Evolutionary conservation across 768 basidiomycete species (phyloP).

Genomic region (Hericium erinaceus): DNA sequence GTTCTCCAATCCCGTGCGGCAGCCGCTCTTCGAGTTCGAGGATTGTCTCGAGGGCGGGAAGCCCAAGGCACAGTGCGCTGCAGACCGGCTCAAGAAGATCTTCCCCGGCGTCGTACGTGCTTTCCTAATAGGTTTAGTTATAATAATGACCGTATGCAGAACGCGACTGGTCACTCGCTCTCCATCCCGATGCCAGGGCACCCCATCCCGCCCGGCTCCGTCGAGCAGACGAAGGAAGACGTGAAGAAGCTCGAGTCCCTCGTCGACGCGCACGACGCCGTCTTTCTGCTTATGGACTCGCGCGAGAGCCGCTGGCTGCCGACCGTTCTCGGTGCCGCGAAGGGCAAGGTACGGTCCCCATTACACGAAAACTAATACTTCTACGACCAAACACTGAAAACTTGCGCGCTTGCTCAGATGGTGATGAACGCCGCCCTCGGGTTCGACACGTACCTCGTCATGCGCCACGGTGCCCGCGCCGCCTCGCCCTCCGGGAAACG

Average conservation of each 20-base stretch:
- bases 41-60: conserved; percentile 91
- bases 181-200: conserved; percentile 98
- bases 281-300: conserved; percentile 97
- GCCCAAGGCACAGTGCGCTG: conserved; percentile 88
- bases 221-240: conserved; percentile 54
- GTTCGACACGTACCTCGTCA: conserved; percentile 93
- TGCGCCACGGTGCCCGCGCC: conserved; percentile 79
- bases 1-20: conserved; percentile 95
- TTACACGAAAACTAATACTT: background rate
- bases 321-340: conserved; percentile 75
- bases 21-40: conserved; percentile 92
- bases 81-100: conserved; percentile 74
- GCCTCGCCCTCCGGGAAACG: conserved; percentile 24
- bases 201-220: conserved; percentile 57
- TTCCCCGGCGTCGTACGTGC: conserved; percentile 83
- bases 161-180: conserved; percentile 68
- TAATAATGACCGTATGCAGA: conserved; percentile 32
- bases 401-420: conserved; percentile 39
- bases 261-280: conserved; percentile 77
- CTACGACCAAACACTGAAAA: background rate
- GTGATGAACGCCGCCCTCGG: conserved; percentile 92
- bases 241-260: conserved; percentile 67
- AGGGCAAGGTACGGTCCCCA: conserved; percentile 57
- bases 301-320: conserved; percentile 95
- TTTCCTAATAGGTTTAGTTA: background rate